A percentile compares a stretch with the other conserved stretches of the same genome.
Evolutionary conservation across 306 rosid genomes (phyloP).

Genomic region (Abrus pulchellus): DNA sequence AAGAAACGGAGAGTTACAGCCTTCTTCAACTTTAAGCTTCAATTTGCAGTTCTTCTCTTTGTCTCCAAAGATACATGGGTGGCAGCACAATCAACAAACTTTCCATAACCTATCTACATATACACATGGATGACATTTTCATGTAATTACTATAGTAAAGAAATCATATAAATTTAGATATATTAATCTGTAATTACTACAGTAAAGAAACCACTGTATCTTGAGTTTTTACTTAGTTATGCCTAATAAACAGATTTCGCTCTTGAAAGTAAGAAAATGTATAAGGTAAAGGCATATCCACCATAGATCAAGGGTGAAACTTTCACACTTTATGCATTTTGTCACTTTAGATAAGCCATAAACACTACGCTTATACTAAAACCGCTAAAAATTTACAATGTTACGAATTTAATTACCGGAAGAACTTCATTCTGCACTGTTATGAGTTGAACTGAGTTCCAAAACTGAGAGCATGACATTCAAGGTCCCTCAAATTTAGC

Average conservation of each 20-base stretch:
- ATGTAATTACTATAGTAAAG: constrained; percentile 4
- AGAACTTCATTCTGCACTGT: constrained; percentile 38
- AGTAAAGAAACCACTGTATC: not conserved
- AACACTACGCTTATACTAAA: not conserved
- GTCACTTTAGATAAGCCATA: not conserved
- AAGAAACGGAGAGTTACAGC: constrained; percentile 1
- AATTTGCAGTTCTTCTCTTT: constrained; percentile 30
- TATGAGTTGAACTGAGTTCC: constrained; percentile 69
- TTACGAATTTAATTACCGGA: constrained; percentile 42
- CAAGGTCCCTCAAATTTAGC: constrained; percentile 87
- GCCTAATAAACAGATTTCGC: not conserved
- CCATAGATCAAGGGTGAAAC: constrained; percentile 10
- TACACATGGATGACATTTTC: not conserved
- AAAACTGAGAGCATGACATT: constrained; percentile 83
- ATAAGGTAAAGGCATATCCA: no score
- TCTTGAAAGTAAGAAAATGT: not conserved
- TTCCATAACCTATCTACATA: constrained; percentile 17
- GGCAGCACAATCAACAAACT: constrained; percentile 20
- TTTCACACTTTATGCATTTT: not conserved
- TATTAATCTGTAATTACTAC: constrained; percentile 8
- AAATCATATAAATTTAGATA: constrained; percentile 18
- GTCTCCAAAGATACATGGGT: constrained; percentile 10
- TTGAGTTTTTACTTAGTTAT: not conserved
- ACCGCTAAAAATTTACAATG: constrained; percentile 9
- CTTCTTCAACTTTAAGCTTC: constrained; percentile 30